Percentiles rank a stretch among this genome's conserved stretches.
These are phyloP conservation scores for Chloropicon primus DNA, from an alignment of 139 green algal species.

Conservation along the genomic window DNA sequence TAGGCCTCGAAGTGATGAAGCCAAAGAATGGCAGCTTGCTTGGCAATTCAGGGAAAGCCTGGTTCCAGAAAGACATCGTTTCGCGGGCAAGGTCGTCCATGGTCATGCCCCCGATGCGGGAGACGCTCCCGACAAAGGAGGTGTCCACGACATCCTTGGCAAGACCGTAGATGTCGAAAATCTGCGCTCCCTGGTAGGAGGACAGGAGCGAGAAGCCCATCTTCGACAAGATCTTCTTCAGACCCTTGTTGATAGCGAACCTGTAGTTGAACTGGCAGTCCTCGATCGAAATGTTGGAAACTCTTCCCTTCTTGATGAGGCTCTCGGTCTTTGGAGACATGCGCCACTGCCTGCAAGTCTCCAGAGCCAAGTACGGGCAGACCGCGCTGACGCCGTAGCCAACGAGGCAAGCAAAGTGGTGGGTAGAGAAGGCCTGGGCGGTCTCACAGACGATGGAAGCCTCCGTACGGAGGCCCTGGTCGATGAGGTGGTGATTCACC, in stretches of 20 bases:
- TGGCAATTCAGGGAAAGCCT: conserved; percentile 66
- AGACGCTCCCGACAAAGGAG: conserved; percentile 61
- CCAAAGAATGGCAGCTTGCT: conserved; percentile 96
- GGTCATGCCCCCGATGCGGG: conserved; percentile 88
- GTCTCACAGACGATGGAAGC: conserved; percentile 94
- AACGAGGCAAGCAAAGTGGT: conserved; percentile 83
- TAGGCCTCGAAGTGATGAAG: conserved; percentile 78
- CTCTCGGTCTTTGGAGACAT: conserved; percentile 35
- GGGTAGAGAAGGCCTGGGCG: conserved; percentile 67
- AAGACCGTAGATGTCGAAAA: conserved; percentile 99
- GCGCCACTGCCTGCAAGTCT: conserved; percentile 90
- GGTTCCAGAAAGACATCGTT: conserved; percentile 74
- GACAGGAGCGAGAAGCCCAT: conserved; percentile 97
- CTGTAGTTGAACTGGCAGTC: conserved; percentile 66
- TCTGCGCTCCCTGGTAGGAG: conserved; percentile 56
- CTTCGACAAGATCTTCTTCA: conserved; percentile 99
- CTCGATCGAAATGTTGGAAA: conserved; percentile 56
- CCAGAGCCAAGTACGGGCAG: conserved; percentile 91
- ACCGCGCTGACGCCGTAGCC: conserved; percentile 93
- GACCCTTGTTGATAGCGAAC: conserved; percentile 83
- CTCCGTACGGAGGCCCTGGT: conserved; percentile 52
- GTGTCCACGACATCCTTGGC: conserved; percentile 76
- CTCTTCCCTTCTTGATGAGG: conserved; percentile 83
- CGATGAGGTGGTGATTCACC: conserved; percentile 97
- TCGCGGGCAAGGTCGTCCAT: conserved; percentile 84